Evolutionary conservation across 805 yeast genomes (phyloP).

Genomic region (Candida yuanshanica): DNA sequence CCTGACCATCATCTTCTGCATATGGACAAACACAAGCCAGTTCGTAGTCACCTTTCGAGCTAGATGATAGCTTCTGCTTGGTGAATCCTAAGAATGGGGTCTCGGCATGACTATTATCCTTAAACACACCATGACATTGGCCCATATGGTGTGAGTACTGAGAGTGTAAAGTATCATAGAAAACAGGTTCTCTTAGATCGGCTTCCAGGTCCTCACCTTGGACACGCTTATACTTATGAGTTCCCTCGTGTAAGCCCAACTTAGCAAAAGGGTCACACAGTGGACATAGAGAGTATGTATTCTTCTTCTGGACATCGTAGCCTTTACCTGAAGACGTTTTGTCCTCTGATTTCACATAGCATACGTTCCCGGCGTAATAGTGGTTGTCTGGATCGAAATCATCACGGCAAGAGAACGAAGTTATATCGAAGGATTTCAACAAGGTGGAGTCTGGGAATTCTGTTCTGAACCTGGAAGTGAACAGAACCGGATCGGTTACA

Average conservation of each 20-base stretch:
- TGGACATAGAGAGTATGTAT: slow-evolving; percentile 13
- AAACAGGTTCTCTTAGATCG: slow-evolving; percentile 4
- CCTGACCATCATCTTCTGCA: background rate
- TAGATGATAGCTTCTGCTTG: background rate
- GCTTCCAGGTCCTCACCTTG: slow-evolving; percentile 2
- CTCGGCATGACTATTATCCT: background rate
- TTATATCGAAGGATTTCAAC: background rate
- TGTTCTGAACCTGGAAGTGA: background rate
- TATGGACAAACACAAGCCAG: slow-evolving; percentile 5
- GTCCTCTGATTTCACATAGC: slow-evolving; percentile 5
- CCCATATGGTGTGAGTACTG: slow-evolving; percentile 12
- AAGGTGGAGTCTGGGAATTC: slow-evolving; percentile 4
- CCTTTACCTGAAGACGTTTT: slow-evolving; percentile 7
- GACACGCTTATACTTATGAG: slow-evolving; percentile 1
- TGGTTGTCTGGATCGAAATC: slow-evolving; percentile 10
- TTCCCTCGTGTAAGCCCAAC: background rate
- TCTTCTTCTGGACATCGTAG: slow-evolving; percentile 6
- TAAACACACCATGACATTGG: slow-evolving; percentile 11
- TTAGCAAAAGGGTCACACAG: slow-evolving; percentile 11
- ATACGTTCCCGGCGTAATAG: slow-evolving; percentile 7
- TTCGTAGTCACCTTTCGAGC: background rate
- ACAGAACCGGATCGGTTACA: background rate
- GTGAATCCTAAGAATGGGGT: slow-evolving; percentile 5
- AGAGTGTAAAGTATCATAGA: slow-evolving; percentile 12
- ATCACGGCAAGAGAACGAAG: slow-evolving; percentile 1